A percentile compares a stretch with the other conserved stretches of the same genome.
Evolutionary conservation across 2,329 filamentous ascomycete species (phyloP).

Genomic region (Botrytis hyacinthi): DNA sequence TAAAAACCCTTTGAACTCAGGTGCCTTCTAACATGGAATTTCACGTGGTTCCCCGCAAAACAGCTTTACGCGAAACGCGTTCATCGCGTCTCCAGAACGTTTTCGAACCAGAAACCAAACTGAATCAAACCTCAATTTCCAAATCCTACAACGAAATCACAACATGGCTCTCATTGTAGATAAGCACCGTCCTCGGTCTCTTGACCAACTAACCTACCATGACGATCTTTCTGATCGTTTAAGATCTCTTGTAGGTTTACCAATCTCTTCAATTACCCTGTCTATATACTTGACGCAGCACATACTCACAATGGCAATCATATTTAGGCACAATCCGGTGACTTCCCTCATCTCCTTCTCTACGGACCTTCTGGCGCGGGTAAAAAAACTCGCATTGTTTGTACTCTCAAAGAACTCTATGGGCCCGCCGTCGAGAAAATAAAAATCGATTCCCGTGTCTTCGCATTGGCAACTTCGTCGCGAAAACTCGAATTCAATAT

Average conservation of each 20-base stretch:
- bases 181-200: conserved; percentile 69
- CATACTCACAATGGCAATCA: conserved; percentile 22
- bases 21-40: not conserved
- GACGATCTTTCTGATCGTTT: conserved; percentile 82
- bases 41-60: conserved; percentile 22
- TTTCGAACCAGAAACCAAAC: not conserved
- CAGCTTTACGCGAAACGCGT: conserved; percentile 21
- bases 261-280: not conserved
- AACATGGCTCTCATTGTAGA: conserved; percentile 68
- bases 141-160: not conserved
- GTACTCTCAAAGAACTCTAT: conserved; percentile 91
- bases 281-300: not conserved
- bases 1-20: not conserved
- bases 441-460: conserved; percentile 96
- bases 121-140: not conserved
- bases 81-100: conserved; percentile 14
- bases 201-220: conserved; percentile 83
- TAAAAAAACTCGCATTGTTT: conserved; percentile 96
- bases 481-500: conserved; percentile 99
- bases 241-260: conserved; percentile 69
- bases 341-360: conserved; percentile 95
- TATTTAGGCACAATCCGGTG: conserved; percentile 83
- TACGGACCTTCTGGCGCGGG: conserved; percentile 96
- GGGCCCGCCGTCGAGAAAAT: conserved; percentile 98
- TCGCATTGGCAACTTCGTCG: conserved; percentile 86